These are phyloP conservation scores for Sindora glabra DNA, from an alignment of 306 rosid species.

Conservation along the genomic window DNA sequence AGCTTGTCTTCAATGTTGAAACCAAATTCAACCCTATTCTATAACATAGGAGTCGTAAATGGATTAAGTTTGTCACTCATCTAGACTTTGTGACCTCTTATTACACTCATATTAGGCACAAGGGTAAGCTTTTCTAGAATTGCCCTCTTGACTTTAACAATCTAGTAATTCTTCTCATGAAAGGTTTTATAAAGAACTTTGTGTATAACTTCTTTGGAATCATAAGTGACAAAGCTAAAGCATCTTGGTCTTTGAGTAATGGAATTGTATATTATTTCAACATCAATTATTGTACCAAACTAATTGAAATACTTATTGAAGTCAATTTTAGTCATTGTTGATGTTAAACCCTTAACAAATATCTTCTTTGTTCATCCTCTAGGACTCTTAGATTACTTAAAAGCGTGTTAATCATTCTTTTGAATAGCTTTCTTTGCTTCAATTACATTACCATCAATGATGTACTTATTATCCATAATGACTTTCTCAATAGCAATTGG, in stretches of 20 bases:
- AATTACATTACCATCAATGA: slow-evolving; percentile 95
- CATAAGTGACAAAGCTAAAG: slow-evolving; percentile 90
- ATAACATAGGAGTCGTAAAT: slow-evolving; percentile 71
- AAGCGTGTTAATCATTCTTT: slow-evolving; percentile 78
- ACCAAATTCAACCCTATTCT: slow-evolving; percentile 79
- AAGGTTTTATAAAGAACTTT: slow-evolving; percentile 77
- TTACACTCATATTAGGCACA: slow-evolving; percentile 61
- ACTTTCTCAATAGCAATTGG: slow-evolving; percentile 73
- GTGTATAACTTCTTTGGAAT: slow-evolving; percentile 94
- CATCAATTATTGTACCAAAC: slow-evolving; percentile 96
- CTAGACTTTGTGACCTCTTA: slow-evolving; percentile 74
- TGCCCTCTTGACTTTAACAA: slow-evolving; percentile 99
- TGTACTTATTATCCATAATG: slow-evolving; percentile 87
- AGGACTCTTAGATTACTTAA: slow-evolving; percentile 64
- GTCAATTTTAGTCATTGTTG: slow-evolving; percentile 92
- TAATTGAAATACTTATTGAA: slow-evolving; percentile 89
- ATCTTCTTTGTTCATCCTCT: slow-evolving; percentile 92
- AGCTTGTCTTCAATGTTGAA: slow-evolving; percentile 70
- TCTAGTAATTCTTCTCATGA: slow-evolving; percentile 90
- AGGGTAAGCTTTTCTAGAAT: slow-evolving; percentile 96
- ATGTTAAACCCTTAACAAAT: slow-evolving; percentile 97
- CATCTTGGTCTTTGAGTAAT: slow-evolving; percentile 98
- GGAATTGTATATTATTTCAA: slow-evolving; percentile 98
- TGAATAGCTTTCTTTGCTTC: slow-evolving; percentile 99
- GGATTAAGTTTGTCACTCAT: slow-evolving; percentile 84